A percentile compares a stretch with the other conserved stretches of the same genome.
Evolutionary conservation across 164 flowering plant species (phyloP).

Genomic region (Magnolia sinica): DNA sequence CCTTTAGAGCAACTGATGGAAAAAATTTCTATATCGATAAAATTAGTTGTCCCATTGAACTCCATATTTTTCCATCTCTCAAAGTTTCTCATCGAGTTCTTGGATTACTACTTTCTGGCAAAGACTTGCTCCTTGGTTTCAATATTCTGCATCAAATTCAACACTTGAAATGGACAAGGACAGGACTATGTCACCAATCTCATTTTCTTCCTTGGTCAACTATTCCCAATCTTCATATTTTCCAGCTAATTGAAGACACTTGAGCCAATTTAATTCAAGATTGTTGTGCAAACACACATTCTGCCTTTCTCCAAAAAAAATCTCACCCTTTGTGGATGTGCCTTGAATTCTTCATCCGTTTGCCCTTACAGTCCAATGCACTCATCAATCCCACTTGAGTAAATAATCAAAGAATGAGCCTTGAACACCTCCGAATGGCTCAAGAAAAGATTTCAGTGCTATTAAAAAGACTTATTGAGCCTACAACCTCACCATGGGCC

Average conservation of each 20-base stretch:
- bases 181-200: not conserved
- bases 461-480: too few relatives aligned
- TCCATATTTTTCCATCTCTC: not conserved
- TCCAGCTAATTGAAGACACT: not conserved
- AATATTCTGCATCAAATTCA: not conserved
- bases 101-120: not conserved
- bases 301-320: not conserved
- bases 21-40: not conserved
- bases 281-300: not conserved
- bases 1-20: not conserved
- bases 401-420: not conserved
- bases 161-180: not conserved
- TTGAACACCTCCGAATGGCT: not conserved
- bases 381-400: not conserved
- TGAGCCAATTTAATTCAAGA: not conserved
- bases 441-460: not conserved
- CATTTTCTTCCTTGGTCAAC: not conserved
- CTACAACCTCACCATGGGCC: too few relatives aligned
- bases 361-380: not conserved
- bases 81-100: not conserved
- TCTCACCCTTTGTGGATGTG: not conserved
- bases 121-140: not conserved
- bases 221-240: not conserved
- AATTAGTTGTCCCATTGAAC: not conserved
- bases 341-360: not conserved